Conservation (phyloP, 1,284 basidiomycete genomes). For the Termitomyces sp. region DNA sequence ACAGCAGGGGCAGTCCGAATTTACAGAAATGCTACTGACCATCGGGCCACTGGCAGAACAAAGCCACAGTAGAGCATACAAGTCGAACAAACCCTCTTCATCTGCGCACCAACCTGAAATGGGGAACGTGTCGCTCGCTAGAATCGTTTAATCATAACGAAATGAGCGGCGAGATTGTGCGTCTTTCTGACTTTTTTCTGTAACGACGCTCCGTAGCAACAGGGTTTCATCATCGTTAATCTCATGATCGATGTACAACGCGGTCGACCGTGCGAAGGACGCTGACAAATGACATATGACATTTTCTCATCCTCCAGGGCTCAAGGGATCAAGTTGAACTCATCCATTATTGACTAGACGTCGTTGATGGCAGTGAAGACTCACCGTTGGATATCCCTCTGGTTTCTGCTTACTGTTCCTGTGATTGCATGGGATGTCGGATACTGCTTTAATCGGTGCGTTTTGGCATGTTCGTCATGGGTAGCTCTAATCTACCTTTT, state of each 20-base stretch:
- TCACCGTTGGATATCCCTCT: constrained; percentile 58
- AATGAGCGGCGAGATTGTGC: too few species aligned
- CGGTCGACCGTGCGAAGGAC: background rate
- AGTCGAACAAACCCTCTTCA: background rate
- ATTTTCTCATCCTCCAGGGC: background rate
- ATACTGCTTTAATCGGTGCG: constrained; percentile 70
- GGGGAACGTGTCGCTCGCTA: too few species aligned
- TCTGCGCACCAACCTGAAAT: background rate
- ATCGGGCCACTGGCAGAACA: background rate
- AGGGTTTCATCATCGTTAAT: background rate
- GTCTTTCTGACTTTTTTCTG: background rate
- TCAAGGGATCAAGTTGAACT: background rate
- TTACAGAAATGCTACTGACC: background rate
- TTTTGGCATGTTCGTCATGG: background rate
- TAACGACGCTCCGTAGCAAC: too few species aligned
- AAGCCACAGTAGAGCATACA: background rate
- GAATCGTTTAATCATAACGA: too few species aligned
- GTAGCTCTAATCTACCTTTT: constrained; percentile 7
- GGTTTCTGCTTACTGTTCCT: constrained; percentile 63
- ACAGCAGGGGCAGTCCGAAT: background rate
- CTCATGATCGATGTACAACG: background rate
- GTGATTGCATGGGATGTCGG: constrained; percentile 64
- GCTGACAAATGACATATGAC: background rate
- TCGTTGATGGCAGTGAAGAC: constrained; percentile 44
- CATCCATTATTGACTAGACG: background rate